Evolutionary conservation across 495 filamentous ascomycete species (phyloP), one percentile per base, ranked within the genome.

Genomic region (Cryomyces minteri): DNA sequence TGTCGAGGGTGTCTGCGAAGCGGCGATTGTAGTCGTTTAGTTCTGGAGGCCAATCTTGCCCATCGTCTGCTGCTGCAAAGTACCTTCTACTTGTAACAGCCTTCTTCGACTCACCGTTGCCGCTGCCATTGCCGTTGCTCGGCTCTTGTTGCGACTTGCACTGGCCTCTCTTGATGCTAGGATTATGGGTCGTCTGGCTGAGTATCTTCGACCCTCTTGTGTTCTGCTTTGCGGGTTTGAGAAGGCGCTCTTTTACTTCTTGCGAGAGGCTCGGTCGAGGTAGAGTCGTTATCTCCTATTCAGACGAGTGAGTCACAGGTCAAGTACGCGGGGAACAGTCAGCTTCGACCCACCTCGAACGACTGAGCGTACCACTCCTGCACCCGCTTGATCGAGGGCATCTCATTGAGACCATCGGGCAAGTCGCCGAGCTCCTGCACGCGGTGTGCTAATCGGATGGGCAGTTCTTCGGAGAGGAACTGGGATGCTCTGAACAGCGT

Each of bases 301-400:
- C 18, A 25, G 18, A 25, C 18, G 18, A 25, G 18, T 25, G 18
- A 25, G 18, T 25, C 18, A 25, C 18, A 25, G 18, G 18, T 25
- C 18, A 25, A 25, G 18, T 2, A 25, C 18, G 18, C 18, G 18
- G 2, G 18, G 18, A 25, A 25, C 18, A 25, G 18, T 25, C 18
- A 25, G 18, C 18, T 25, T 25, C 18, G 18, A 25, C 18, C 18
- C 18, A 25, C 18, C 18, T 98, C 88, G 59, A 98, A 96, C 43
- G 92, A 96, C 66, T 98, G 92, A 49, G 90, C 92, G 64, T 98
- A 98, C 90, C 90, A 98, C 52, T 95, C 87, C 62, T 83, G 76
- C 43, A 98, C 90, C 60, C 78, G 87, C 61, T 81, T 79, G 45
- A 98, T 95, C 11, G 88, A 95, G 32, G 88, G 84, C 90, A 96